These are phyloP conservation scores for Apocynum venetum DNA, from an alignment of 257 asterid species.

Conservation along the genomic window DNA sequence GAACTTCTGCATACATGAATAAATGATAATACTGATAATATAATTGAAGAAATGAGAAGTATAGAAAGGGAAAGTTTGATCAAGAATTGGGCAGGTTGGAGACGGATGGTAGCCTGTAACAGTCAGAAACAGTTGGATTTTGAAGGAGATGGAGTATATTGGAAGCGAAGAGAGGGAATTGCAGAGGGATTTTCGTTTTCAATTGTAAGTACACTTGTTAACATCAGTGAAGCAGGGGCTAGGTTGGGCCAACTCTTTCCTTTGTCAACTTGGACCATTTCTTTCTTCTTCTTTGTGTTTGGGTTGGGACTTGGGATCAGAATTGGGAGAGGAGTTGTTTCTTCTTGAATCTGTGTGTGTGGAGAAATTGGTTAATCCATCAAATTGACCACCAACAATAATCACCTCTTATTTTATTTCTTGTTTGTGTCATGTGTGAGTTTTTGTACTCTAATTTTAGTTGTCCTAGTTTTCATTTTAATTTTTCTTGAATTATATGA, in stretches of 20 bases:
- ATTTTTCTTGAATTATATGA: too few relatives aligned
- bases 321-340: too few relatives aligned
- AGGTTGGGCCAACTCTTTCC: background rate
- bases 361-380: background rate
- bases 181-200: background rate
- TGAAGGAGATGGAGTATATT: constrained; percentile 37
- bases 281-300: background rate
- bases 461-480: too few relatives aligned
- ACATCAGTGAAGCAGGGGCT: background rate
- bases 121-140: constrained; percentile 27
- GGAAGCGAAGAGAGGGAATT: constrained; percentile 44
- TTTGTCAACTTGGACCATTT: background rate
- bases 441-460: too few relatives aligned
- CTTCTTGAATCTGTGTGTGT: too few relatives aligned
- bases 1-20: constrained; percentile 3
- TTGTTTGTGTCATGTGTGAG: too few relatives aligned
- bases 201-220: background rate
- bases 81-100: constrained; percentile 11
- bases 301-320: background rate
- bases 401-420: background rate
- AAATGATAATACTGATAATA: background rate
- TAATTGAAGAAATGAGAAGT: background rate
- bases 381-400: background rate
- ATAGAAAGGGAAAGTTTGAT: too few relatives aligned
- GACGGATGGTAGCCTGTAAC: constrained; percentile 30